Conservation (phyloP, 371 early-diverging fungal genomes). For the Zopfochytrium polystomum region DNA sequence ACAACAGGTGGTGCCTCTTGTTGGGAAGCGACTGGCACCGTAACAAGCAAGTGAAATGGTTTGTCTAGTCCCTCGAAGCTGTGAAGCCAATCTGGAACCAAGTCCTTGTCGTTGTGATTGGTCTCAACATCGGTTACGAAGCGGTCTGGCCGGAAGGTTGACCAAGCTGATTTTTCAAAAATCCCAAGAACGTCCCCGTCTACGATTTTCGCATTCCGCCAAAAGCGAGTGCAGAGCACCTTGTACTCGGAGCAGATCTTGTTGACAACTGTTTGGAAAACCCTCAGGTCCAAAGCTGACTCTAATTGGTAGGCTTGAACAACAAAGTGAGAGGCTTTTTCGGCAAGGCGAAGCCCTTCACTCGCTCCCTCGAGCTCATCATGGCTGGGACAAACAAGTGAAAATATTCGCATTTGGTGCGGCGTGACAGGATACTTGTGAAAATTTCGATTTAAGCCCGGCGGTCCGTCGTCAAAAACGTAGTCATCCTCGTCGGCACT, state of each 20-base stretch:
- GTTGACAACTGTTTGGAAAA: slow-evolving; percentile 22
- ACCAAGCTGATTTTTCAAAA: slow-evolving; percentile 23
- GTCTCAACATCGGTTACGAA: not conserved
- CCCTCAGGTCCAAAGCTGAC: slow-evolving; percentile 2
- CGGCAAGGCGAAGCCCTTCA: not conserved
- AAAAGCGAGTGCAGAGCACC: slow-evolving; percentile 43
- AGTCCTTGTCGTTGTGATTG: slow-evolving; percentile 6
- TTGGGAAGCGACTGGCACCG: not conserved
- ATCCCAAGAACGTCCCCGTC: slow-evolving; percentile 51
- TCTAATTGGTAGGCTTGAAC: slow-evolving; percentile 28
- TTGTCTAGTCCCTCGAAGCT: slow-evolving; percentile 7
- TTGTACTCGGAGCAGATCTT: slow-evolving; percentile 24
- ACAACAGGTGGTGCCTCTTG: slow-evolving; percentile 13
- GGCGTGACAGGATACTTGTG: slow-evolving; percentile 40
- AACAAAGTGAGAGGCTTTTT: slow-evolving; percentile 18
- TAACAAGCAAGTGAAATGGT: slow-evolving; percentile 21
- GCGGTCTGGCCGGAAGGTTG: not conserved
- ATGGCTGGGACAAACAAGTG: slow-evolving; percentile 26
- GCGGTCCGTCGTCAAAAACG: too few species aligned
- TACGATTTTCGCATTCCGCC: slow-evolving; percentile 44
- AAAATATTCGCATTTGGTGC: slow-evolving; percentile 37
- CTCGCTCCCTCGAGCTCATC: slow-evolving; percentile 26
- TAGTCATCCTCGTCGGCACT: too few species aligned
- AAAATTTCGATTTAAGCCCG: not conserved
- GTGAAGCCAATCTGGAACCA: slow-evolving; percentile 17